Conservation (phyloP, 352 stramenopile genomes). For the Phytophthora constricta region DNA sequence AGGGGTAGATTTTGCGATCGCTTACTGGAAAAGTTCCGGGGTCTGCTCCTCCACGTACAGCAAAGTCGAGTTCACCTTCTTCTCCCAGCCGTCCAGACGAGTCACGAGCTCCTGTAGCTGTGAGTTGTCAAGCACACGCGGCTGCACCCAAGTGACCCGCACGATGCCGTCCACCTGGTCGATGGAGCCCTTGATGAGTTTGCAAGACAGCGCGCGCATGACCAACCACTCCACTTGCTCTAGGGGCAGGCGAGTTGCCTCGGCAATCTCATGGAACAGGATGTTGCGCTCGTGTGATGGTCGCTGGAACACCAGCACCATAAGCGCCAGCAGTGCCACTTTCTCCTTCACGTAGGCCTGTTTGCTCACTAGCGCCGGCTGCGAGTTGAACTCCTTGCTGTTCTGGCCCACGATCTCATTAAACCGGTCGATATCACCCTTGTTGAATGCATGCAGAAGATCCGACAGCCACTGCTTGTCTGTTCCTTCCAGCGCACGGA, state of each 20-base stretch:
- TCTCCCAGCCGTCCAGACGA: conserved; percentile 77
- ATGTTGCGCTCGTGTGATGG: conserved; percentile 94
- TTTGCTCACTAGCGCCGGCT: conserved; percentile 94
- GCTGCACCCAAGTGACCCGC: conserved; percentile 96
- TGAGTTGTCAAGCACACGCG: conserved; percentile 81
- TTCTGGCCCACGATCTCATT: conserved; percentile 85
- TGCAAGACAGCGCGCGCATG: conserved; percentile 97
- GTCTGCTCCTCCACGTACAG: conserved; percentile 89
- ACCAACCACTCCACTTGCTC: conserved; percentile 98
- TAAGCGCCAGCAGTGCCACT: conserved; percentile 96
- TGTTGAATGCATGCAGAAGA: conserved; percentile 94
- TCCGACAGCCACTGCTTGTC: conserved; percentile 95
- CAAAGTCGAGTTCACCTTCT: conserved; percentile 86
- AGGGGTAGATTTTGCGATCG: not conserved
- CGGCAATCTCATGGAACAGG: conserved; percentile 94
- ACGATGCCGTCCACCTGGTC: conserved; percentile 94
- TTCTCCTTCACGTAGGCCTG: conserved; percentile 98
- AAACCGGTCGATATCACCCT: conserved; percentile 96
- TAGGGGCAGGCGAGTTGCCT: conserved; percentile 78
- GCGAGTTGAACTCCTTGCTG: conserved; percentile 81
- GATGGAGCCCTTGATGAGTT: conserved; percentile 95
- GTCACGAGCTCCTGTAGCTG: conserved; percentile 79
- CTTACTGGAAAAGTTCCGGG: conserved; percentile 86
- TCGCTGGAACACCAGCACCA: conserved; percentile 97
- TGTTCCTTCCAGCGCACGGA: conserved; percentile 90